Percentiles rank a stretch among this genome's conserved stretches.
Evolutionary conservation across 345 rosid species (phyloP).

Genomic region (Salix brachista): DNA sequence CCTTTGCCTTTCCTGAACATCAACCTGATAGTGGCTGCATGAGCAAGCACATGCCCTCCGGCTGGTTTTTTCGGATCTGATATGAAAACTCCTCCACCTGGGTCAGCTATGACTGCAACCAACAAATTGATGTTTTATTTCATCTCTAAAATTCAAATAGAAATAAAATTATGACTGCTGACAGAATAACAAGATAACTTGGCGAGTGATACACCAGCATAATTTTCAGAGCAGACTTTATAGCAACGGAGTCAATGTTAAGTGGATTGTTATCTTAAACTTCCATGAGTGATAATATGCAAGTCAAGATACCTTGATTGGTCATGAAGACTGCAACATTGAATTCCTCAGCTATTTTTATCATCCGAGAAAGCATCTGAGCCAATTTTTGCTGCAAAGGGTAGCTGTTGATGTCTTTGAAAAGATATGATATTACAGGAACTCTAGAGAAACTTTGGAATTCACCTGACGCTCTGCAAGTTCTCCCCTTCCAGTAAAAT

Average conservation of each 20-base stretch:
- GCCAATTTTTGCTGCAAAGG: constrained; percentile 86
- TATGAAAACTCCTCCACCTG: constrained; percentile 84
- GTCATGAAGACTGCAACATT: constrained; percentile 91
- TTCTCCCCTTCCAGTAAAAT: constrained; percentile 89
- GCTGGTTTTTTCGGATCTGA: constrained; percentile 91
- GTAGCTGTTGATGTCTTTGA: constrained; percentile 10
- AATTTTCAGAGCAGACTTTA: background rate
- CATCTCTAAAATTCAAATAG: background rate
- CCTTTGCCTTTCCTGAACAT: constrained; percentile 96
- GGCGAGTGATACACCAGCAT: background rate
- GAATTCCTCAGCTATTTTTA: constrained; percentile 89
- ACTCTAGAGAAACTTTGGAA: background rate
- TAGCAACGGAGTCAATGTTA: background rate
- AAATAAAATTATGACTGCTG: background rate
- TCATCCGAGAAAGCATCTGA: constrained; percentile 79
- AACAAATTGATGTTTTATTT: constrained; percentile 12
- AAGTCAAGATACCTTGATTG: constrained; percentile 59
- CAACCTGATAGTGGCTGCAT: constrained; percentile 79
- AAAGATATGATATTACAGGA: background rate
- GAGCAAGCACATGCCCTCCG: constrained; percentile 86
- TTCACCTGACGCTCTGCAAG: constrained; percentile 84
- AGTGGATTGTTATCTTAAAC: background rate
- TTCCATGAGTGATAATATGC: background rate
- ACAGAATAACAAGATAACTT: background rate
- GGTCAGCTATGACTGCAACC: constrained; percentile 72